Evolutionary conservation across 2,329 filamentous ascomycete genomes (phyloP), one percentile per base, ranked within the genome.

Genomic region (Xylariaceae sp.): DNA sequence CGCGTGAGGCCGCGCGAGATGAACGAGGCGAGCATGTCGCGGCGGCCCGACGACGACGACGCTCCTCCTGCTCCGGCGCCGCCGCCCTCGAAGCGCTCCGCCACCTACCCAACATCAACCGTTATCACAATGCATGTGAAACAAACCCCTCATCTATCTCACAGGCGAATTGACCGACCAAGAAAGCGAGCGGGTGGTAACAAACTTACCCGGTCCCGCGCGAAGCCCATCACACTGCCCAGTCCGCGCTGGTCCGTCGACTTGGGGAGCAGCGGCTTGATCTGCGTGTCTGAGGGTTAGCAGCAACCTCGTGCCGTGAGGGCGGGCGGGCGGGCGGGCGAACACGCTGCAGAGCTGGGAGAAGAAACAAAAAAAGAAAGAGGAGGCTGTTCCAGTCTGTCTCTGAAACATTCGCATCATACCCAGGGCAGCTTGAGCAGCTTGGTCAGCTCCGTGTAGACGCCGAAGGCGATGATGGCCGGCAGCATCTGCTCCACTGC

Each of bases 191-290:
- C n/a, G n/a, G n/a, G n/a, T n/a, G n/a, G n/a, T n/a, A n/a, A n/a
- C n/a, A n/a, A n/a, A n/a, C n/a, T n/a, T n/a, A n/a, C 27, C 12
- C n/a, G n/a, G 13, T 17, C 27, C 7, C 27, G 5, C 13, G 27
- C 27, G 15, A 29, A 29, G n/a, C 27, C 27, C 27, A 29, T 29
- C 27, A 29, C 27, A 15, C 27, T 15, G 5, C 27, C 27, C 18
- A 29, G 27, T 11, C 27, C 27, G 5, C 27, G 27, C 15, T 29
- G 15, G 27, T 29, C 27, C 13, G 12, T 29, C 18, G 27, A 29
- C 27, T n/a, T 14, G 9, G 27, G 27, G 5, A 29, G 27, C 8
- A 18, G 11, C 12, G 27, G 4, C 12, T 29, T 29, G 27, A 29
- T 29, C 13, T n/a, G n/a, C n/a, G n/a, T n/a, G n/a, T n/a, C n/a